Conservation (phyloP, 1,284 basidiomycete genomes). For the Cerioporus squamosus region DNA sequence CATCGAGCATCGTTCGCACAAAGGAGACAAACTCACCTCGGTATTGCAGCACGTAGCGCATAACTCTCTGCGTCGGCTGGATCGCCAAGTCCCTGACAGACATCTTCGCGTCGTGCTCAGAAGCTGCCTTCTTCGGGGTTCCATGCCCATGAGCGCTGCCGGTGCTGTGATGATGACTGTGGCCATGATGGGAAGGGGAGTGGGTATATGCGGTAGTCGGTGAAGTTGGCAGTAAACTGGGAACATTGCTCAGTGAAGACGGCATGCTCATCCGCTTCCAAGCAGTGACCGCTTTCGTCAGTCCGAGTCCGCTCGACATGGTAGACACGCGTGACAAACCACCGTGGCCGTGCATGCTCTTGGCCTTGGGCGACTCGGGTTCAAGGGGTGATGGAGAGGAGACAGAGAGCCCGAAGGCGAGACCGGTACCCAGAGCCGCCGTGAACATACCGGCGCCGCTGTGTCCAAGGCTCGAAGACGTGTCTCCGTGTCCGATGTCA, state of each 20-base stretch:
- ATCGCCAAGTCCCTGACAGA: constrained; percentile 67
- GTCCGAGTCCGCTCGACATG: constrained; percentile 15
- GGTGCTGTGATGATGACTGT: not conserved
- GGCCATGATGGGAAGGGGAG: not conserved
- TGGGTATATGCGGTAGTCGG: constrained; percentile 1
- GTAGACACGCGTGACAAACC: constrained; percentile 15
- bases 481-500: constrained; percentile 16
- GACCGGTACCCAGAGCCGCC: constrained; percentile 35
- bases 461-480: constrained; percentile 2
- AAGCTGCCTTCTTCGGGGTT: constrained; percentile 4
- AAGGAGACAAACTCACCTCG: constrained; percentile 48
- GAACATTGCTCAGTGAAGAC: constrained; percentile 27
- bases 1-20: not conserved
- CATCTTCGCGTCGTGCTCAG: constrained; percentile 34
- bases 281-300: constrained; percentile 25
- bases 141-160: constrained; percentile 16
- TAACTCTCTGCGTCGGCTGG: constrained; percentile 69
- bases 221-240: constrained; percentile 13
- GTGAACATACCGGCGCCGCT: constrained; percentile 33
- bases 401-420: constrained; percentile 32
- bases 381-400: constrained; percentile 1
- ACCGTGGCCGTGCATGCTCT: constrained; percentile 12
- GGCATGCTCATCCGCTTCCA: constrained; percentile 33
- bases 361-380: not conserved
- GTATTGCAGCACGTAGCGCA: constrained; percentile 71